Percentiles rank a stretch among this genome's conserved stretches.
Evolutionary conservation across 2,329 filamentous ascomycete species (phyloP).

Genomic region (Pseudovirgaria hyperparasitica): DNA sequence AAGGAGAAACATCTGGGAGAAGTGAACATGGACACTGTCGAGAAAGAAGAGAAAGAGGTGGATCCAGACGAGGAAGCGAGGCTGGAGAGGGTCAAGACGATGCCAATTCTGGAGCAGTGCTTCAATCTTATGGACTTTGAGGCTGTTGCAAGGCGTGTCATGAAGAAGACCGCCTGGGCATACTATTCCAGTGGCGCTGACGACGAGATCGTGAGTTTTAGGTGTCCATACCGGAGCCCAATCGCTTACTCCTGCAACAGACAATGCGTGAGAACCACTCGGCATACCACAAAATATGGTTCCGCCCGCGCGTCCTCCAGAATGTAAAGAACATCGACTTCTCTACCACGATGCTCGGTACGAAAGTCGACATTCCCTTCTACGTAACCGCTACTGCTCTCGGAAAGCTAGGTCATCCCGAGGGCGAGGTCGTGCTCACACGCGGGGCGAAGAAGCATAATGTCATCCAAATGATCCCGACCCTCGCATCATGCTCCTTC

Average conservation of each 20-base stretch:
- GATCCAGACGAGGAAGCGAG: constrained; percentile 63
- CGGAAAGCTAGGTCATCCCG: constrained; percentile 85
- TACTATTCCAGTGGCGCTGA: constrained; percentile 94
- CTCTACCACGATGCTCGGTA: constrained; percentile 86
- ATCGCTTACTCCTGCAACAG: constrained; percentile 28
- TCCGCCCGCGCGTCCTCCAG: constrained; percentile 77
- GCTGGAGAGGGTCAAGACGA: constrained; percentile 56
- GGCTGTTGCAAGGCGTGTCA: constrained; percentile 73
- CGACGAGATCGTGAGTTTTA: constrained; percentile 60
- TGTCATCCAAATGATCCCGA: constrained; percentile 97
- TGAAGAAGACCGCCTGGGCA: constrained; percentile 96
- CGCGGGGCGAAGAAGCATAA: constrained; percentile 73
- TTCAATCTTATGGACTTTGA: constrained; percentile 96
- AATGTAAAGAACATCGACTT: constrained; percentile 82
- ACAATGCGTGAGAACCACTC: constrained; percentile 91
- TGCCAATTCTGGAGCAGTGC: constrained; percentile 74
- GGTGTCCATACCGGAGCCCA: background rate
- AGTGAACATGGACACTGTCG: constrained; percentile 75
- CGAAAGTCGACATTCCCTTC: constrained; percentile 73
- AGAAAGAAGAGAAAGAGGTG: constrained; percentile 49
- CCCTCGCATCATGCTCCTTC: constrained; percentile 89
- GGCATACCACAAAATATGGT: constrained; percentile 96
- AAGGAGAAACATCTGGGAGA: constrained; percentile 76
- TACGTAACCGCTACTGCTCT: constrained; percentile 95
- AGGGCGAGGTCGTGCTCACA: constrained; percentile 88